Evolutionary conservation across 495 filamentous ascomycete genomes (phyloP).

Genomic region (Staphylotrichum longicolle): DNA sequence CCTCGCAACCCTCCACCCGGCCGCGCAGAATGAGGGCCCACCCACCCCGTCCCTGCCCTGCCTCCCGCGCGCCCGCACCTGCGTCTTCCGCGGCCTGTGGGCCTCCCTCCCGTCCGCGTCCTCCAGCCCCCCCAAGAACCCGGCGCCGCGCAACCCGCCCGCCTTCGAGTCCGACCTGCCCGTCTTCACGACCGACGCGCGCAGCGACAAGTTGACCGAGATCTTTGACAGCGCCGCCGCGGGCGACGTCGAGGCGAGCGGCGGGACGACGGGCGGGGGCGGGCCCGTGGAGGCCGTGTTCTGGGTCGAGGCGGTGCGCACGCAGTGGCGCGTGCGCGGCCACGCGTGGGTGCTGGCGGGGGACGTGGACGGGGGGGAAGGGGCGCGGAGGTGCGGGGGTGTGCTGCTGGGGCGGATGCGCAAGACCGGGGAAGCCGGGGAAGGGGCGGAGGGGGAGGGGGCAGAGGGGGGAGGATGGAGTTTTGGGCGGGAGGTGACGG

Average conservation of each 20-base stretch:
- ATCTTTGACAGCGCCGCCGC: conserved; percentile 46
- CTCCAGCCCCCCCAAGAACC: conserved; percentile 63
- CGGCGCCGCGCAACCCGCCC: conserved; percentile 57
- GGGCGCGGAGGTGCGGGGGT: conserved; percentile 44
- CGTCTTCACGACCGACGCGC: conserved; percentile 80
- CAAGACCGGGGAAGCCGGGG: conserved; percentile 14
- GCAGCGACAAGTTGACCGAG: conserved; percentile 79
- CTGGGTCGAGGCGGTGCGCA: conserved; percentile 63
- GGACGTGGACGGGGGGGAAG: conserved; percentile 52
- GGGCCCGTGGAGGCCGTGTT: conserved; percentile 77
- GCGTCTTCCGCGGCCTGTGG: conserved; percentile 81
- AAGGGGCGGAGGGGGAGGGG: conserved; percentile 26
- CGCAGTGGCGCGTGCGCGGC: conserved; percentile 84
- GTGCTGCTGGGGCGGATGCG: conserved; percentile 52
- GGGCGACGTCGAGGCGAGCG: conserved; percentile 23
- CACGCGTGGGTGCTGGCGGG: conserved; percentile 62
- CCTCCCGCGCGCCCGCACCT: conserved; percentile 48
- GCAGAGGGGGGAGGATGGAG: conserved; percentile 60
- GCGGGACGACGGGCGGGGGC: conserved; percentile 51
- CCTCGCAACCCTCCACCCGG: conserved; percentile 61
- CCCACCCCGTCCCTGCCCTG: conserved; percentile 8
- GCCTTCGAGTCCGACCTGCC: conserved; percentile 71
- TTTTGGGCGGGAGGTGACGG: conserved; percentile 62
- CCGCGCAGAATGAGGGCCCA: conserved; percentile 1
- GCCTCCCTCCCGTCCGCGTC: conserved; percentile 54